Conservation (phyloP, 2,329 filamentous ascomycete species). For the Penicillium rolfsii region DNA sequence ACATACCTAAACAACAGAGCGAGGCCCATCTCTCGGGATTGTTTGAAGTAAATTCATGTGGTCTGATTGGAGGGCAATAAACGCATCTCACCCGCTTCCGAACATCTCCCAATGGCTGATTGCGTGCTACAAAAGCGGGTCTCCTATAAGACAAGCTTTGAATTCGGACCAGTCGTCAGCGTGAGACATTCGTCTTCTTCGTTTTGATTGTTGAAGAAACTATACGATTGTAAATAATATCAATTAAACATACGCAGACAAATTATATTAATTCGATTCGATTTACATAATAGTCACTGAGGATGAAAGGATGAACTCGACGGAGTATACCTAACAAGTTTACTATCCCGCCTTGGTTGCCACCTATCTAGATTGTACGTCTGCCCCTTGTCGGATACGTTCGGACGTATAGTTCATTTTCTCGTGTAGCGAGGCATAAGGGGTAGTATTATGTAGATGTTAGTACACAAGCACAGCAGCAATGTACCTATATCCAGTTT, state of each 20-base stretch:
- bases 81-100: conserved; percentile 6
- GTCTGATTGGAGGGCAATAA: neutral
- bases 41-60: neutral
- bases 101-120: conserved; percentile 19
- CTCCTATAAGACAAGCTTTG: conserved; percentile 8
- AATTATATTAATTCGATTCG: too few relatives aligned
- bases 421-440: neutral
- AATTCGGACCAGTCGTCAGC: conserved; percentile 2
- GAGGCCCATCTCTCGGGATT: neutral
- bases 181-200: too few relatives aligned
- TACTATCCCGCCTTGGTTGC: too few relatives aligned
- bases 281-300: neutral
- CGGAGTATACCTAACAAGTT: neutral
- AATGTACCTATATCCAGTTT: neutral
- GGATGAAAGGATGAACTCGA: neutral
- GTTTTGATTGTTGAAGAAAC: neutral
- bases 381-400: neutral
- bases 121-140: conserved; percentile 18
- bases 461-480: neutral
- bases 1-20: neutral
- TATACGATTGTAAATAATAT: neutral
- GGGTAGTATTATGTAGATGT: neutral
- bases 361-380: neutral
- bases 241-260: neutral
- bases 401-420: neutral